Evolutionary conservation across 176 grass and related monocot genomes (phyloP), one percentile per base, ranked within the genome.

Genomic region (Aegilops speltoides): DNA sequence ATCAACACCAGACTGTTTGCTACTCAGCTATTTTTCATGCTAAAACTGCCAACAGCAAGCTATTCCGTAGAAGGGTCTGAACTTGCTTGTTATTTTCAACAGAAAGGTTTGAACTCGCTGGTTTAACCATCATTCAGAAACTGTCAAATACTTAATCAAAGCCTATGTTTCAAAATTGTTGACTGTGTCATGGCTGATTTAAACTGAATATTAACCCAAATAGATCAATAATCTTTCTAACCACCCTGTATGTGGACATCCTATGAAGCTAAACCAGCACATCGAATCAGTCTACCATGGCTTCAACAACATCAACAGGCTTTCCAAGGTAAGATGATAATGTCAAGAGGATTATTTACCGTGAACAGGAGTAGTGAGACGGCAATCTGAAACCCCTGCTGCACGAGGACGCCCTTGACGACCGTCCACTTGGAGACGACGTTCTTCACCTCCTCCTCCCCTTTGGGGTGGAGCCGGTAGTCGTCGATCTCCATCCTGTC

Each of bases 391-490:
- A 97, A 97, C 7, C 78, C 77, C 85, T 97, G 95, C 77, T 97
- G 95, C 24, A 94, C 88, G n/a, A 97, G 82, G 83, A 97, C 95
- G 26, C 95, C 95, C 79, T 64, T 94, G 68, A 97, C 90, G 66
- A 97, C 95, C 10, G 88, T 91, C 85, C 72, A 63, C 68, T 88
- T 97, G 8, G 95, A 91, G 17, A 97, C 90, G 17, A 94, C 52
- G 83, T 97, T 97, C 86, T 87, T 97, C 61, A 40, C 68, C 54
- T 86, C 90, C 65, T 93, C 94, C 76, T 97, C 95, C 36, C 78
- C 86, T 83, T 97, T 94, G 56, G 95, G 95, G 66, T 97, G 95
- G 41, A 97, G 89, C 82, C 95, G 26, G 85, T 97, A 97, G 73
- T 93, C 85, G 56, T 97, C 95, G 73, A 93, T 84, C 9, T 91